Conservation (phyloP, 2,329 filamentous ascomycete genomes). For the Mycosphaerella sp. region DNA sequence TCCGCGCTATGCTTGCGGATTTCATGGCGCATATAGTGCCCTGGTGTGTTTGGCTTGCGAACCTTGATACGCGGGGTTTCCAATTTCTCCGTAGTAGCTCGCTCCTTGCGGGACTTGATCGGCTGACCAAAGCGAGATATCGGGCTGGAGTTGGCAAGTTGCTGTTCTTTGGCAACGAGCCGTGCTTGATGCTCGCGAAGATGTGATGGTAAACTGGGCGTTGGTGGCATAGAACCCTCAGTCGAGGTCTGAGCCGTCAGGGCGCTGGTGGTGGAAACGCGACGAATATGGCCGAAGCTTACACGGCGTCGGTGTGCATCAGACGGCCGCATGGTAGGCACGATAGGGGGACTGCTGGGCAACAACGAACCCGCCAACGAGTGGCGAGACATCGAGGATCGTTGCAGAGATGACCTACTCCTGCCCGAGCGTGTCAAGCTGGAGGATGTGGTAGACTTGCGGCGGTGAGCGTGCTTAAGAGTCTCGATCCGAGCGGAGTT, state of each 20-base stretch:
- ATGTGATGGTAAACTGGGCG: slow-evolving; percentile 25
- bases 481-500: slow-evolving; percentile 40
- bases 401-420: slow-evolving; percentile 32
- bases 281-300: slow-evolving; percentile 54
- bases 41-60: slow-evolving; percentile 41
- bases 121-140: slow-evolving; percentile 27
- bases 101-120: slow-evolving; percentile 35
- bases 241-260: slow-evolving; percentile 30
- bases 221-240: slow-evolving; percentile 23
- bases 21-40: slow-evolving; percentile 63
- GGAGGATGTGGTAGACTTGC: slow-evolving; percentile 27
- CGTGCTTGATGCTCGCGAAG: slow-evolving; percentile 23
- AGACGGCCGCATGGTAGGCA: slow-evolving; percentile 43
- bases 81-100: slow-evolving; percentile 16
- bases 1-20: slow-evolving; percentile 76
- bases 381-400: slow-evolving; percentile 34
- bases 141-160: slow-evolving; percentile 29
- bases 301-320: slow-evolving; percentile 55
- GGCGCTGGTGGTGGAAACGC: slow-evolving; percentile 39
- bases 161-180: slow-evolving; percentile 19
- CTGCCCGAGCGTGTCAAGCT: slow-evolving; percentile 29
- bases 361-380: slow-evolving; percentile 44
- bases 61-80: slow-evolving; percentile 32
- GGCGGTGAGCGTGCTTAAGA: slow-evolving; percentile 29
- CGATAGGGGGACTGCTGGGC: slow-evolving; percentile 45